A percentile compares a stretch with the other conserved stretches of the same genome.
phyloP scores from a whole-genome alignment of 106 monocot genomes.

The Chionographis japonica region DNA sequence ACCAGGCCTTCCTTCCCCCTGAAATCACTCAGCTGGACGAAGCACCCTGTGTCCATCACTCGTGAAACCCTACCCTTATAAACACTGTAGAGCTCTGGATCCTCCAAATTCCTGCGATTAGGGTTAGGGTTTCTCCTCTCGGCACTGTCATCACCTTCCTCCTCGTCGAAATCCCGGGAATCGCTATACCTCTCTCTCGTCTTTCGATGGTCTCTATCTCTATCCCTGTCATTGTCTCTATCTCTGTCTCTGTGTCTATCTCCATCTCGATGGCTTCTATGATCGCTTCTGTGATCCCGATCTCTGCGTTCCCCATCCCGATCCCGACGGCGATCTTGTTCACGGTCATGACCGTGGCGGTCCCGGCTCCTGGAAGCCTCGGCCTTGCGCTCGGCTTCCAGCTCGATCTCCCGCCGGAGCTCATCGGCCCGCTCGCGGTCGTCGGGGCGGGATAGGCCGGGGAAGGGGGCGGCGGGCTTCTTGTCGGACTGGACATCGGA shows the following conservation, averaged over 20 bases:
- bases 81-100: constrained; percentile 70
- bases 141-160: constrained; percentile 10
- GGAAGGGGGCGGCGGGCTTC: constrained; percentile 24
- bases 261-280: constrained; percentile 21
- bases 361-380: background rate
- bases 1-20: constrained; percentile 78
- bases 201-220: constrained; percentile 17
- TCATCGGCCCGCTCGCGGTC: constrained; percentile 45
- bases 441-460: constrained; percentile 58
- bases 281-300: constrained; percentile 15
- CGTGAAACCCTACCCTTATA: constrained; percentile 74
- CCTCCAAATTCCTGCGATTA: constrained; percentile 20
- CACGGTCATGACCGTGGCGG: constrained; percentile 7
- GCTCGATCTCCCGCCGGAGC: constrained; percentile 66
- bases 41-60: constrained; percentile 93
- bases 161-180: constrained; percentile 20
- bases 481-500: background rate
- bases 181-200: constrained; percentile 2
- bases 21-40: constrained; percentile 69
- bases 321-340: constrained; percentile 10
- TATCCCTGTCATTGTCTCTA: constrained; percentile 15
- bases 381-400: constrained; percentile 38
- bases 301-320: constrained; percentile 18
- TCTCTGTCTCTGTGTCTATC: constrained; percentile 26
- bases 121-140: constrained; percentile 1